Evolutionary conservation across 805 yeast genomes (phyloP).

Genomic region (Wickerhamomyces chaumierensis): DNA sequence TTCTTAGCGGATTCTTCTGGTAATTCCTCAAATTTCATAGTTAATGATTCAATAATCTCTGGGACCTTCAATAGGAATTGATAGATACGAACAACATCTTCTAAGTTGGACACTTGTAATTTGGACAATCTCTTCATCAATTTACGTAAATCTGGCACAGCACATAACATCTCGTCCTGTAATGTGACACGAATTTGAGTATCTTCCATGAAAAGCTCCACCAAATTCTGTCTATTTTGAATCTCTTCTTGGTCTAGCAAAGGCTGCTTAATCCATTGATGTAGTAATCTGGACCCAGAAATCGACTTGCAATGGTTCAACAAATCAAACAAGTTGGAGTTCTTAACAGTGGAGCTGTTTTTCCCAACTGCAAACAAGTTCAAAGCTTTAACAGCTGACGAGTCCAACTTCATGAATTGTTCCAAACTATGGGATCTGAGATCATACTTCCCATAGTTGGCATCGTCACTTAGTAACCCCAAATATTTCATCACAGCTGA

Average conservation of each 20-base stretch:
- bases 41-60: conserved; percentile 45
- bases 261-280: conserved; percentile 97
- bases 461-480: conserved; percentile 45
- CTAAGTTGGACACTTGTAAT: conserved; percentile 46
- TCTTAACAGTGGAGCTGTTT: conserved; percentile 27
- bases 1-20: conserved; percentile 15
- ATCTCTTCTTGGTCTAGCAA: conserved; percentile 55
- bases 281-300: conserved; percentile 79
- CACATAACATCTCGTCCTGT: conserved; percentile 53
- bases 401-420: conserved; percentile 84
- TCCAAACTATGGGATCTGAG: conserved; percentile 59
- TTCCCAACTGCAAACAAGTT: conserved; percentile 59
- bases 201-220: conserved; percentile 64
- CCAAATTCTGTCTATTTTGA: conserved; percentile 57
- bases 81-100: conserved; percentile 82
- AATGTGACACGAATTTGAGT: conserved; percentile 52
- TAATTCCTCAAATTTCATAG: conserved; percentile 27
- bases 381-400: conserved; percentile 80
- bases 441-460: conserved; percentile 41
- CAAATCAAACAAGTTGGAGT: conserved; percentile 66
- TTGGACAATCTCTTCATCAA: conserved; percentile 55
- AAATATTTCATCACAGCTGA: conserved; percentile 64
- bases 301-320: conserved; percentile 80
- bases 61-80: conserved; percentile 70
- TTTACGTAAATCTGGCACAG: conserved; percentile 77